Conservation (phyloP, 441 rosid species). For the Populus tomentosa region DNA sequence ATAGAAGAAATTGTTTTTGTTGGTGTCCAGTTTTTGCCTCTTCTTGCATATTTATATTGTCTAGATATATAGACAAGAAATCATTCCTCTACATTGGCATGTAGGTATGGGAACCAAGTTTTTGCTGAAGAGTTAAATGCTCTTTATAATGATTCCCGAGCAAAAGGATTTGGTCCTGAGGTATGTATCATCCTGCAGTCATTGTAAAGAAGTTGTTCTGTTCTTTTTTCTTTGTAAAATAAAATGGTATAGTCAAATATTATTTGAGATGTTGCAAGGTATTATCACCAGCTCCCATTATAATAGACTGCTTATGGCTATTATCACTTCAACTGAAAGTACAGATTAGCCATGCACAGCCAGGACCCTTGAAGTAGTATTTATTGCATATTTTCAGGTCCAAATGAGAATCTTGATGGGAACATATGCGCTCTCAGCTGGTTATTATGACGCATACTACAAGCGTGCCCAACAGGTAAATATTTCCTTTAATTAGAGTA, state of each 20-base stretch:
- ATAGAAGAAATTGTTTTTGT: background rate
- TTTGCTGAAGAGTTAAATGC: constrained; percentile 67
- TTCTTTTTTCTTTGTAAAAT: background rate
- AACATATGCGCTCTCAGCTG: constrained; percentile 91
- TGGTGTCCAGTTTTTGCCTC: background rate
- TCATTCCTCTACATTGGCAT: constrained; percentile 5
- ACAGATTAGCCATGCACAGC: background rate
- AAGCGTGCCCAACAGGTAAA: constrained; percentile 91
- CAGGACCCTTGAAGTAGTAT: background rate
- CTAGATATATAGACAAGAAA: background rate
- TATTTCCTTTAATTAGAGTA: background rate
- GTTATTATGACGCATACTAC: constrained; percentile 93
- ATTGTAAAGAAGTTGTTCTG: background rate
- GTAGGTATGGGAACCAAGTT: constrained; percentile 83
- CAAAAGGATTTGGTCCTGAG: constrained; percentile 88
- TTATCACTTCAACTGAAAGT: constrained; percentile 5
- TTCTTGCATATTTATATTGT: background rate
- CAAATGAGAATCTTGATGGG: constrained; percentile 98
- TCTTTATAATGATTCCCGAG: constrained; percentile 75
- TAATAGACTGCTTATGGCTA: background rate
- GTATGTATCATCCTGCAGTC: constrained; percentile 26
- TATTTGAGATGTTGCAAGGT: background rate
- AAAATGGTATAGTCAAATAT: background rate
- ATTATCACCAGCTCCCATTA: background rate
- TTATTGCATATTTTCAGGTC: constrained; percentile 42